Conservation (phyloP, 192 early-diverging fungal genomes). For the Coemansia sp. region DNA sequence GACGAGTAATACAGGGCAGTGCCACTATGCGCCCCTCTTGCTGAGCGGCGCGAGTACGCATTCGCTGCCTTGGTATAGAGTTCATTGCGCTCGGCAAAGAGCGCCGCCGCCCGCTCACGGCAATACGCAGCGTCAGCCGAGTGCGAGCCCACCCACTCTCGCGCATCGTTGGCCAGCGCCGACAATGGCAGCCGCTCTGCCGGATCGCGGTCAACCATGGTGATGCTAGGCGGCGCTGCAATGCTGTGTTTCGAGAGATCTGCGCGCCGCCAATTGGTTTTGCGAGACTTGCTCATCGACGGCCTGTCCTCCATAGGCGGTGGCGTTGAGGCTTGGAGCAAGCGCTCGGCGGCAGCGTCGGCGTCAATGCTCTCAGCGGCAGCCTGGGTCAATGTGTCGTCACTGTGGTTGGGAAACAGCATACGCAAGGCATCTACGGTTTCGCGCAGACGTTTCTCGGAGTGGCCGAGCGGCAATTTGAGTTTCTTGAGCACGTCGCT, state of each 20-base stretch:
- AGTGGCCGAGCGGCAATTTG: background rate
- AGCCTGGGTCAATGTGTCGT: conserved; percentile 13
- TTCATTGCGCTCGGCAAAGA: conserved; percentile 34
- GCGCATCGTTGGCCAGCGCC: conserved; percentile 28
- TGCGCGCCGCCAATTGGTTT: conserved; percentile 26
- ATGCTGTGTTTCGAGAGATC: conserved; percentile 28
- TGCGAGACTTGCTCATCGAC: background rate
- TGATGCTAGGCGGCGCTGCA: background rate
- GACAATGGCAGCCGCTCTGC: conserved; percentile 26
- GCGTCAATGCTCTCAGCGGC: conserved; percentile 11
- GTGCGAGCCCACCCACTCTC: conserved; percentile 32
- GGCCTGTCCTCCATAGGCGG: background rate
- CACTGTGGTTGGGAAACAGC: conserved; percentile 28
- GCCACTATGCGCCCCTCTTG: conserved; percentile 17
- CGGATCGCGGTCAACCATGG: conserved; percentile 8
- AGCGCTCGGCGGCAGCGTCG: conserved; percentile 27
- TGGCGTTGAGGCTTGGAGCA: conserved; percentile 3
- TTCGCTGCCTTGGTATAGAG: conserved; percentile 41
- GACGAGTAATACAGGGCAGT: conserved; percentile 48
- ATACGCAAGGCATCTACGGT: conserved; percentile 5
- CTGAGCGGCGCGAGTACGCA: conserved; percentile 27
- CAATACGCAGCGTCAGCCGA: conserved; percentile 32
- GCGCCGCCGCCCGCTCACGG: conserved; percentile 21
- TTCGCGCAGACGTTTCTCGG: background rate
- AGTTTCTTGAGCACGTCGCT: background rate